A percentile compares a stretch with the other conserved stretches of the same genome.
These are phyloP conservation scores for Fusarium sp. DNA, from an alignment of 2,329 filamentous ascomycete species.

Conservation along the genomic window DNA sequence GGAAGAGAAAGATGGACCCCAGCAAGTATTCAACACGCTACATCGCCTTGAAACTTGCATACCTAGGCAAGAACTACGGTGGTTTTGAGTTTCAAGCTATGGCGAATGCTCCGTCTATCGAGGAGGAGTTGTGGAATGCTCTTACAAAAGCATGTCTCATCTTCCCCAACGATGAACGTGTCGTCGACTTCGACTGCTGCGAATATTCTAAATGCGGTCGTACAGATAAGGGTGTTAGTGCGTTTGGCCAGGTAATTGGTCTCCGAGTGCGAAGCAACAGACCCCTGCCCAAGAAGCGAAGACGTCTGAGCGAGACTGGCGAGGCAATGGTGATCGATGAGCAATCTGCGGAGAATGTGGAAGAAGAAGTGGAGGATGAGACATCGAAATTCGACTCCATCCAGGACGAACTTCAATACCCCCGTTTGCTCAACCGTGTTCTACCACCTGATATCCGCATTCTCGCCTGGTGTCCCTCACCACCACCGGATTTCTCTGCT, in stretches of 20 bases:
- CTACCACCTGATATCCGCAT: constrained; percentile 90
- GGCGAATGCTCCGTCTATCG: constrained; percentile 81
- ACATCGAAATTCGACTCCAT: constrained; percentile 69
- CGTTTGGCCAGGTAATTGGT: constrained; percentile 94
- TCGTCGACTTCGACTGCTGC: constrained; percentile 82
- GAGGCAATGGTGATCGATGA: constrained; percentile 41
- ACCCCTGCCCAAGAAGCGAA: constrained; percentile 61
- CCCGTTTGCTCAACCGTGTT: constrained; percentile 84
- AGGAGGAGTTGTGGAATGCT: constrained; percentile 94
- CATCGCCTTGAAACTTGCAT: constrained; percentile 93
- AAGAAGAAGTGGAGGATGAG: constrained; percentile 34
- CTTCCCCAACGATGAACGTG: constrained; percentile 70
- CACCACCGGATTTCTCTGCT: constrained; percentile 84
- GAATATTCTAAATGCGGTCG: constrained; percentile 96
- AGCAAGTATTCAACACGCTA: constrained; percentile 83
- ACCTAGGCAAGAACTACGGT: constrained; percentile 90
- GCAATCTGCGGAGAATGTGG: constrained; percentile 18
- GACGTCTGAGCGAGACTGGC: constrained; percentile 34
- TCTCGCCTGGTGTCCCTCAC: constrained; percentile 90
- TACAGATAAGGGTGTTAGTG: constrained; percentile 92
- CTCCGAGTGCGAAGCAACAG: constrained; percentile 83
- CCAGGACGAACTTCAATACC: constrained; percentile 85
- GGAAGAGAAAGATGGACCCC: constrained; percentile 74
- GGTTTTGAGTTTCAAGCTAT: constrained; percentile 89
- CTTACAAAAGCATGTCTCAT: constrained; percentile 85